Conservation (phyloP, 495 filamentous ascomycete species). For the Xylaria flabelliformis region DNA sequence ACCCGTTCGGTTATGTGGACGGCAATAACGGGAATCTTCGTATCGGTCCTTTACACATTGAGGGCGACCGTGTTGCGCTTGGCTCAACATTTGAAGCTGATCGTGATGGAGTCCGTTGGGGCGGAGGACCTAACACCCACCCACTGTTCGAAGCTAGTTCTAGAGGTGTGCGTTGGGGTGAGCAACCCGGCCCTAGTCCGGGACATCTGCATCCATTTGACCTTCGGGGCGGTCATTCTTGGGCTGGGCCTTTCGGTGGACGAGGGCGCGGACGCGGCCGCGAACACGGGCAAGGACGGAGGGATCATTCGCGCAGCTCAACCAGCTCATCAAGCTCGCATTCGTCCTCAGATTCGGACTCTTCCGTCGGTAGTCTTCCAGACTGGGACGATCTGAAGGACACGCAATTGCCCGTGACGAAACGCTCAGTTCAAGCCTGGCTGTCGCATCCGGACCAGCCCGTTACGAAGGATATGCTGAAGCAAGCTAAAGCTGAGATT, state of each 20-base stretch:
- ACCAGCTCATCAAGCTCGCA: constrained; percentile 34
- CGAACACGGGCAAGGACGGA: constrained; percentile 18
- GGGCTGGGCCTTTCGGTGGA: constrained; percentile 20
- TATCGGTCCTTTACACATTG: constrained; percentile 45
- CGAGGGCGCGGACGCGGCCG: constrained; percentile 26
- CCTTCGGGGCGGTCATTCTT: not conserved
- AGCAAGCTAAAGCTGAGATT: constrained; percentile 44
- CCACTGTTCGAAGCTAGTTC: constrained; percentile 18
- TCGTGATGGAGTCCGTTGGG: constrained; percentile 47
- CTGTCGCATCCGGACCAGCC: constrained; percentile 51
- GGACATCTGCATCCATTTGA: constrained; percentile 10
- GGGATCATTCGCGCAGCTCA: constrained; percentile 31
- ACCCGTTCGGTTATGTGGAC: constrained; percentile 30
- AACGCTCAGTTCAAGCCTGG: constrained; percentile 46
- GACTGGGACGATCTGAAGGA: constrained; percentile 53
- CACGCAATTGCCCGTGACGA: constrained; percentile 47
- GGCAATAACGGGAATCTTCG: constrained; percentile 33
- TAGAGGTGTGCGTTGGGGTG: constrained; percentile 15
- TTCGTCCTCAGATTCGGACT: constrained; percentile 44
- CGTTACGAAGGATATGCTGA: constrained; percentile 51
- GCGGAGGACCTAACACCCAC: constrained; percentile 12
- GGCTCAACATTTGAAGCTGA: constrained; percentile 50
- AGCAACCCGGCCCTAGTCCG: not conserved
- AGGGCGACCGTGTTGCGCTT: constrained; percentile 47
- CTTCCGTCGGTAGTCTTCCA: constrained; percentile 53